A percentile compares a stretch with the other conserved stretches of the same genome.
phyloP scores from a whole-genome alignment of 345 rosid genomes.

The Passiflora organensis region DNA sequence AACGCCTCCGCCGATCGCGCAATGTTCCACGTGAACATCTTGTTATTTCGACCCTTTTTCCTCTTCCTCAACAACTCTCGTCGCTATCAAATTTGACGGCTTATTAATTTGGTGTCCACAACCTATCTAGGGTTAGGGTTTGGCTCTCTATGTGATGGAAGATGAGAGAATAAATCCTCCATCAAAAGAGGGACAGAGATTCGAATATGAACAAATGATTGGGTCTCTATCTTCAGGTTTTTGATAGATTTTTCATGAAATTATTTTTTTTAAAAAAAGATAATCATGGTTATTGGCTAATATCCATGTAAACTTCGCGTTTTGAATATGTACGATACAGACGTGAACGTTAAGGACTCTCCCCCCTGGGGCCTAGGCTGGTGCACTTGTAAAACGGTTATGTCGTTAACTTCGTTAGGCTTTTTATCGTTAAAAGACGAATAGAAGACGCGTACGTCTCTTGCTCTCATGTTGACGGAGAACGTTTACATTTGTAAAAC shows the following conservation, averaged over 20 bases:
- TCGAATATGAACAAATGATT: neutral
- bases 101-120: neutral
- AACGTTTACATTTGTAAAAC: too few species aligned
- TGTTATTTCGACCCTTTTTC: neutral
- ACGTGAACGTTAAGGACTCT: neutral
- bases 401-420: too few species aligned
- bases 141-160: constrained; percentile 16
- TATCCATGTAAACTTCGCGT: too few species aligned
- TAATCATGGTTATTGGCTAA: too few species aligned
- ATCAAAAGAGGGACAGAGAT: constrained; percentile 8
- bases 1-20: constrained; percentile 71
- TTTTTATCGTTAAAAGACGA: too few species aligned
- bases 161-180: constrained; percentile 7
- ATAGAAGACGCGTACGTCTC: too few species aligned
- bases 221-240: neutral
- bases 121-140: constrained; percentile 6
- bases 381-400: too few species aligned
- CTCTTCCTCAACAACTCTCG: neutral
- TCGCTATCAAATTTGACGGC: too few species aligned
- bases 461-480: too few species aligned
- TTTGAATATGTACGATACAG: too few species aligned
- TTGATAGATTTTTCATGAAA: neutral
- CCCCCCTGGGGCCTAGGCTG: too few species aligned
- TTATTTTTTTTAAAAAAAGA: too few species aligned
- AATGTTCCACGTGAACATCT: constrained; percentile 55